These are phyloP conservation scores for Nigrospora sphaerica DNA, from an alignment of 2,329 filamentous ascomycete genomes.

Conservation along the genomic window DNA sequence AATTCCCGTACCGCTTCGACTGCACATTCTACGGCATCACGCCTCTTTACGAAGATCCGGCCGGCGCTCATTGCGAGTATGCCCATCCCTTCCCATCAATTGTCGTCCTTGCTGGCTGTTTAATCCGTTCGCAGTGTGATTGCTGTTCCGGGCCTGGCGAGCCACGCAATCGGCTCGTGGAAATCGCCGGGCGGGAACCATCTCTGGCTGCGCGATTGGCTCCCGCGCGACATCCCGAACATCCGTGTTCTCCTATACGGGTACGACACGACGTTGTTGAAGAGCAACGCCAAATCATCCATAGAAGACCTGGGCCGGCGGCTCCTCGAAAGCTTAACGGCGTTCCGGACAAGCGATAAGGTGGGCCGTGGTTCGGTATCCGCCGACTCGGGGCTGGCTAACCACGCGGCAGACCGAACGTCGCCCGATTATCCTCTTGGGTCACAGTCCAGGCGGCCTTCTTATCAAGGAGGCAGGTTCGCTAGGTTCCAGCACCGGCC, in stretches of 20 bases:
- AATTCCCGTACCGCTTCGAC: too few relatives aligned
- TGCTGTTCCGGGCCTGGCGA: slow-evolving; percentile 19
- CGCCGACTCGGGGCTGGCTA: not conserved
- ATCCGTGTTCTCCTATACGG: slow-evolving; percentile 20
- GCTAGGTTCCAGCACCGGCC: too few relatives aligned
- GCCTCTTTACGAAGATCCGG: too few relatives aligned
- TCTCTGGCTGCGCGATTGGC: slow-evolving; percentile 21
- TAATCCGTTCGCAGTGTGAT: slow-evolving; percentile 12
- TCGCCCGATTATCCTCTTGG: slow-evolving; percentile 15
- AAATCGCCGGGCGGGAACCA: slow-evolving; percentile 14
- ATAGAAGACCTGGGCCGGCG: slow-evolving; percentile 9
- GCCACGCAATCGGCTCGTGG: slow-evolving; percentile 21
- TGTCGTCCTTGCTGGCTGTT: slow-evolving; percentile 3
- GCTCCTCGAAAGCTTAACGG: slow-evolving; percentile 8
- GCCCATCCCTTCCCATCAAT: not conserved
- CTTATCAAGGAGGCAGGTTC: slow-evolving; percentile 17
- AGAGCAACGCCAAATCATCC: slow-evolving; percentile 12
- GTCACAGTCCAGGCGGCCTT: slow-evolving; percentile 18
- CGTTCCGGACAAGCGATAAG: slow-evolving; percentile 6
- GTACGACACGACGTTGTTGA: slow-evolving; percentile 17
- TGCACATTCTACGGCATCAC: too few relatives aligned
- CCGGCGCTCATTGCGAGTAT: slow-evolving; percentile 8
- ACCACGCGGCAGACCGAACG: slow-evolving; percentile 4
- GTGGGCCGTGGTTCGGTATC: slow-evolving; percentile 5
- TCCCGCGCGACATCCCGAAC: slow-evolving; percentile 12